Evolutionary conservation across 495 filamentous ascomycete species (phyloP).

Genomic region (Trichoderma gamsii): DNA sequence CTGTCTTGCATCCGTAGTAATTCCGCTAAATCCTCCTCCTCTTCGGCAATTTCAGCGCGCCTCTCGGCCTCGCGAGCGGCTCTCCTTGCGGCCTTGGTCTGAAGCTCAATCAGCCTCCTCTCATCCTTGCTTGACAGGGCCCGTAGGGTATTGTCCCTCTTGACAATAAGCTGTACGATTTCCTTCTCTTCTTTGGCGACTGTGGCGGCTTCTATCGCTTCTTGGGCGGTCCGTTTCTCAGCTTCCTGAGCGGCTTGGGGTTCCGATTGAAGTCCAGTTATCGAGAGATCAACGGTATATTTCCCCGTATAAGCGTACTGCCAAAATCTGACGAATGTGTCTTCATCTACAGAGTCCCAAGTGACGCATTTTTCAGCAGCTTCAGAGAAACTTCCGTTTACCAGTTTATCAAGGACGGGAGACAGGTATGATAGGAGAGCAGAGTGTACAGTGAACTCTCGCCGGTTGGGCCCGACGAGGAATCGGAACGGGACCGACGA

Average conservation of each 20-base stretch:
- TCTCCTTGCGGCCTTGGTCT: no score
- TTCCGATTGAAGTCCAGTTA: not conserved
- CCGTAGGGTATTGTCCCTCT: no score
- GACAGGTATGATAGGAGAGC: conserved; percentile 21
- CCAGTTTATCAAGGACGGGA: conserved; percentile 18
- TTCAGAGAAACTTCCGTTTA: conserved; percentile 22
- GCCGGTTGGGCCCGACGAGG: conserved; percentile 17
- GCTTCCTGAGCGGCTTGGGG: not conserved
- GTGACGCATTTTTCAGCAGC: conserved; percentile 18
- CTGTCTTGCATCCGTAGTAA: no score
- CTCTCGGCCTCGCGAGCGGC: no score
- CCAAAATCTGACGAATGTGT: conserved; percentile 23
- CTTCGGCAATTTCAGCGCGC: no score
- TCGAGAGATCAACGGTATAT: conserved; percentile 14
- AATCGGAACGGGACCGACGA: conserved; percentile 18
- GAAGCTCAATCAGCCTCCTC: no score
- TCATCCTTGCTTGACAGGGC: no score
- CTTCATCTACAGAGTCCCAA: conserved; percentile 17
- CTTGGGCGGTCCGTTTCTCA: not conserved
- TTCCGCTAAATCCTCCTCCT: no score
- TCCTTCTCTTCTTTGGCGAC: no score
- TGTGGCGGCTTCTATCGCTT: no score
- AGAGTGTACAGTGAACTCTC: conserved; percentile 19
- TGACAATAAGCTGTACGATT: no score
- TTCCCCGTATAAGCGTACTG: conserved; percentile 23